Percentiles rank a stretch among this genome's conserved stretches.
Evolutionary conservation across 345 rosid genomes (phyloP).

Genomic region (Eucalyptus pumila): DNA sequence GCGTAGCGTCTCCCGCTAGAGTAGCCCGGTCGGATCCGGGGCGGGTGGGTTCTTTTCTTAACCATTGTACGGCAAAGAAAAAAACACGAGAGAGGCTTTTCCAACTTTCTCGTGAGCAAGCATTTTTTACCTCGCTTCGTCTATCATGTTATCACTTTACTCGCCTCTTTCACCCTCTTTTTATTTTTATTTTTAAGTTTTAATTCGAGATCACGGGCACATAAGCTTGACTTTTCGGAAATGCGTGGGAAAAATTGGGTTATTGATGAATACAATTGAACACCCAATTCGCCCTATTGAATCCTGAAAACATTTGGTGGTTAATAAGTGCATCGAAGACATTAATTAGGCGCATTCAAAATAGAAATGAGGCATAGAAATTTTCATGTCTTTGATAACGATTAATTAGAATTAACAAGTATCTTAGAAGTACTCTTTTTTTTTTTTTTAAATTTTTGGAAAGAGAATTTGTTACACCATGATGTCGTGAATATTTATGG

Average conservation of each 20-base stretch:
- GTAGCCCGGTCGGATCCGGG: background rate
- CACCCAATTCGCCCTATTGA: no score
- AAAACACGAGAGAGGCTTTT: background rate
- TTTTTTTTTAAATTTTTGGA: no score
- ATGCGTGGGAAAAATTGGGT: background rate
- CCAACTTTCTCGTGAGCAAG: background rate
- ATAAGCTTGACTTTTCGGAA: background rate
- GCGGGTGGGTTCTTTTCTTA: background rate
- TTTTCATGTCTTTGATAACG: no score
- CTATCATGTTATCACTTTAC: rapidly evolving
- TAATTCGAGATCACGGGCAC: background rate
- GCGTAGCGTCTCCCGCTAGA: background rate
- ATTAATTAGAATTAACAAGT: background rate
- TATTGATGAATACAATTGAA: no score
- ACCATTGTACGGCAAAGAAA: background rate
- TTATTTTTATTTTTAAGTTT: background rate
- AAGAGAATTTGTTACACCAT: background rate
- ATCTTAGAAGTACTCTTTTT: background rate
- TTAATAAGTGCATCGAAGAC: background rate
- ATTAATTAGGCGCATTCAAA: background rate
- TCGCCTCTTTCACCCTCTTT: background rate
- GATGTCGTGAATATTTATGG: background rate
- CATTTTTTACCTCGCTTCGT: background rate
- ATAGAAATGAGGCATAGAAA: rapidly evolving
- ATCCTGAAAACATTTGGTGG: background rate